Base-by-base conservation (phyloP, 1,284 basidiomycete genomes). In the Chiua sp. region DNA sequence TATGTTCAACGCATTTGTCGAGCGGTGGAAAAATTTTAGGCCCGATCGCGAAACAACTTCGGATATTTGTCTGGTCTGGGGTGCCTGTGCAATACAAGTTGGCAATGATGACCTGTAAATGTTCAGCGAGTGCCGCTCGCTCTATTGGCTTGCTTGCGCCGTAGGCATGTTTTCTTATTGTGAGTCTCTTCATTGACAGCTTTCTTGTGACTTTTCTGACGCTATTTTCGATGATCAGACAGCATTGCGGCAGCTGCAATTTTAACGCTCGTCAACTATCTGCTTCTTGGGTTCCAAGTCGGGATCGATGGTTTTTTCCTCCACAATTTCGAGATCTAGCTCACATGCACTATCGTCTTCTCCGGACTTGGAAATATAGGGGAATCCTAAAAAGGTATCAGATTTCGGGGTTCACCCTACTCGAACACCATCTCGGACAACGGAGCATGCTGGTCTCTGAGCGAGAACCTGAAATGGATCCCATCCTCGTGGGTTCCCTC, bases 91-190 rank as follows among this genome's bases (percentile, higher is more conserved):
- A 93, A 74, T 94, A 93, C 81, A 94, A 94, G 80, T 82, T 93
- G 71, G 82, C 79, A 53, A 89, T 90, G 87, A 78, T 87, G 79
- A 80, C 88, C 7, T 90, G 86, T 86, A 84, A 75, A 61, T 12
- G 79, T 87, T 87, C 74, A 73, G 77, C 65, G 67, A 63, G 23
- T 47, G 47, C 5, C n/a, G 33, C 67, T 67, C 58, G 57, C 55
- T 48, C 7, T 64, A 15, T 10, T 44, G 47, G 23, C 66, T 72
- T 46, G 69, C 46, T 18, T n/a, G 6, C 26, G 26, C 39, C n/a
- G 70, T 70, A 80, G 91, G 94, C 78, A 93, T 94, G 87, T 93
- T 92, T 74, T 92, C 90, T 4, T 95, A 94, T 74, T 94, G 87
- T 76, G 74, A 58, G 75, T 79, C 37, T 15, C 3, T 44, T 49